A percentile compares a stretch with the other conserved stretches of the same genome.
phyloP scores from a whole-genome alignment of 345 rosid genomes.

The Dimocarpus longan region DNA sequence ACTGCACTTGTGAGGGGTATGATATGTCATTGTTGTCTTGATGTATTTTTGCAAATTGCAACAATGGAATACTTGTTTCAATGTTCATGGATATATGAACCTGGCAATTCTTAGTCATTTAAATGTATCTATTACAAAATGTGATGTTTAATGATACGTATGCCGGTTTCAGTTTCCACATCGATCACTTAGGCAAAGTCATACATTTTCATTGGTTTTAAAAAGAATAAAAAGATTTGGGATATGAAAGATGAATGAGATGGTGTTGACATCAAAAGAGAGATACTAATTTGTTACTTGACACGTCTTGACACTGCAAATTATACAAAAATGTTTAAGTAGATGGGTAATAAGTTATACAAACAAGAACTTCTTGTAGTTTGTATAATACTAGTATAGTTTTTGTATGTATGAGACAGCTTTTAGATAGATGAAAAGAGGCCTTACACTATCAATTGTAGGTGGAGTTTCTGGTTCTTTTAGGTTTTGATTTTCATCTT shows the following conservation, averaged over 20 bases:
- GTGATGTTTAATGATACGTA: not conserved
- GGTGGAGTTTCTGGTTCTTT: slow-evolving; percentile 34
- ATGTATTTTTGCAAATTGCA: slow-evolving; percentile 43
- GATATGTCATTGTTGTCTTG: slow-evolving; percentile 14
- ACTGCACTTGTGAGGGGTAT: slow-evolving; percentile 13
- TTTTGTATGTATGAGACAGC: not conserved
- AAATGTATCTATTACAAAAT: no score
- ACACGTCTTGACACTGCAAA: slow-evolving; percentile 38
- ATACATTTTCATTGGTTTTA: no score
- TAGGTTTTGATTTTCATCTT: slow-evolving; percentile 29
- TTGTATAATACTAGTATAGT: not conserved
- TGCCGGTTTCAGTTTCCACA: not conserved
- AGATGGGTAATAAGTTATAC: not conserved
- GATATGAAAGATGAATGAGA: slow-evolving; percentile 25
- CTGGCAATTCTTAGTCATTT: no score
- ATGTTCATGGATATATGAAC: not conserved
- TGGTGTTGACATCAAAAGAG: slow-evolving; percentile 18
- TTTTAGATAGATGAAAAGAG: slow-evolving; percentile 7
- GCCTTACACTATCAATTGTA: slow-evolving; percentile 51
- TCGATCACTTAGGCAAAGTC: no score
- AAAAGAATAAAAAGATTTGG: not conserved
- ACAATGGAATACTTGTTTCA: not conserved
- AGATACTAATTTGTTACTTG: slow-evolving; percentile 5
- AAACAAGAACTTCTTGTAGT: no score
- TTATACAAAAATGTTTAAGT: slow-evolving; percentile 6